Percentiles rank a stretch among this genome's conserved stretches.
These are phyloP conservation scores for Vigna hirtella DNA, from an alignment of 306 rosid genomes.

Conservation along the genomic window DNA sequence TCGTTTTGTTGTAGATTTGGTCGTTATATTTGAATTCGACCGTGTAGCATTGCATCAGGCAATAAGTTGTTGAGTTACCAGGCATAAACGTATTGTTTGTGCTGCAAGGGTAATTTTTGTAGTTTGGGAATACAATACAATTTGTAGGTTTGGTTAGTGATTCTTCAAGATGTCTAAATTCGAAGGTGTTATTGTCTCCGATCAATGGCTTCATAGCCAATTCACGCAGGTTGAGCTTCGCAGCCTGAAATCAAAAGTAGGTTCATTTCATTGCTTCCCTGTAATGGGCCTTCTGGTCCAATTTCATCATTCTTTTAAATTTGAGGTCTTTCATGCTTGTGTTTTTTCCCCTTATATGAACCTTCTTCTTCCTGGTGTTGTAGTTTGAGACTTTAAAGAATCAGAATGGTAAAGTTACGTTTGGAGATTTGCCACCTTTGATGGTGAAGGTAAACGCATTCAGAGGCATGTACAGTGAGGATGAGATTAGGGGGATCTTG, in stretches of 20 bases:
- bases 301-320: conserved; percentile 20
- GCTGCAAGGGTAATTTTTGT: conserved; percentile 15
- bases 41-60: conserved; percentile 40
- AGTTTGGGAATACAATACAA: conserved; percentile 34
- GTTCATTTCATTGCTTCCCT: conserved; percentile 37
- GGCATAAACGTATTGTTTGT: conserved; percentile 9
- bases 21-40: conserved; percentile 36
- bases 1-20: conserved; percentile 36
- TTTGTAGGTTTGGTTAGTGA: conserved; percentile 37
- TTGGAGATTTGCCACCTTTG: conserved; percentile 71
- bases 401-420: conserved; percentile 75
- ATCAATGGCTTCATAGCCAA: conserved; percentile 93
- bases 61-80: conserved; percentile 29
- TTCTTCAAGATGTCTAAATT: conserved; percentile 75
- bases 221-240: conserved; percentile 98
- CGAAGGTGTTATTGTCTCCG: conserved; percentile 82
- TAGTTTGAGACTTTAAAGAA: conserved; percentile 70
- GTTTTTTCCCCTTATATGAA: conserved; percentile 14
- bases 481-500: conserved; percentile 71
- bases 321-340: conserved; percentile 6
- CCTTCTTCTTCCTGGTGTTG: conserved; percentile 40
- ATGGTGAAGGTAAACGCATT: conserved; percentile 76
- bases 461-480: conserved; percentile 62
- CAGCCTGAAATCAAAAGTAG: conserved; percentile 79
- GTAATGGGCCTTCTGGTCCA: conserved; percentile 9